These are phyloP conservation scores for Peterozyma xylosa DNA, from an alignment of 805 yeast genomes.

Conservation along the genomic window DNA sequence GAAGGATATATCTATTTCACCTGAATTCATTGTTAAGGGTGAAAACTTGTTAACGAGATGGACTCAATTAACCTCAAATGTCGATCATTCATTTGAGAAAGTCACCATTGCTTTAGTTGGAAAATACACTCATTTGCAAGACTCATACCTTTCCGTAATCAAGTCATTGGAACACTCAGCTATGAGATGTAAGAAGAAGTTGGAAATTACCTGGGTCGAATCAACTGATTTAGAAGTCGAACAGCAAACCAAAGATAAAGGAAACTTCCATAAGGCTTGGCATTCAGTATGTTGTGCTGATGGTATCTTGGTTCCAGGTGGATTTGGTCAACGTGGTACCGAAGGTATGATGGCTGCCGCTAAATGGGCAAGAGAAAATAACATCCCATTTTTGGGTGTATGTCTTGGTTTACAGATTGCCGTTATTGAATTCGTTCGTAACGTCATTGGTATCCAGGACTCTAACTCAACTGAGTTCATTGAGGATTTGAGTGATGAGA, in stretches of 20 bases:
- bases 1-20: conserved; percentile 33
- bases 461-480: conserved; percentile 83
- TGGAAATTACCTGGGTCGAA: conserved; percentile 94
- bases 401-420: conserved; percentile 98
- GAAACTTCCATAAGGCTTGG: conserved; percentile 92
- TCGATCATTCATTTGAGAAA: conserved; percentile 76
- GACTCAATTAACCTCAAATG: conserved; percentile 70
- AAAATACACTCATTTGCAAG: conserved; percentile 92
- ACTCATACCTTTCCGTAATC: conserved; percentile 89
- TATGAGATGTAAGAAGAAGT: conserved; percentile 77
- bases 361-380: conserved; percentile 95
- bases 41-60: conserved; percentile 63
- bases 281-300: conserved; percentile 86
- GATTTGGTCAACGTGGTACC: conserved; percentile 94
- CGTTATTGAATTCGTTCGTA: conserved; percentile 85
- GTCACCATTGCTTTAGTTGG: conserved; percentile 97
- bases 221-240: conserved; percentile 82
- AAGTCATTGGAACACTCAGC: conserved; percentile 94
- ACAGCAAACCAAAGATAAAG: conserved; percentile 54
- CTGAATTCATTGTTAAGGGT: conserved; percentile 59
- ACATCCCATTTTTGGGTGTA: conserved; percentile 91
- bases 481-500: conserved; percentile 49
- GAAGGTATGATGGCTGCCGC: conserved; percentile 98
- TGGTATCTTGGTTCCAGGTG: conserved; percentile 97
- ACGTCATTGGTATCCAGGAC: conserved; percentile 57